A percentile compares a stretch with the other conserved stretches of the same genome.
phyloP scores from a whole-genome alignment of 495 filamentous ascomycete species.

The Aspergillus asperescens region DNA sequence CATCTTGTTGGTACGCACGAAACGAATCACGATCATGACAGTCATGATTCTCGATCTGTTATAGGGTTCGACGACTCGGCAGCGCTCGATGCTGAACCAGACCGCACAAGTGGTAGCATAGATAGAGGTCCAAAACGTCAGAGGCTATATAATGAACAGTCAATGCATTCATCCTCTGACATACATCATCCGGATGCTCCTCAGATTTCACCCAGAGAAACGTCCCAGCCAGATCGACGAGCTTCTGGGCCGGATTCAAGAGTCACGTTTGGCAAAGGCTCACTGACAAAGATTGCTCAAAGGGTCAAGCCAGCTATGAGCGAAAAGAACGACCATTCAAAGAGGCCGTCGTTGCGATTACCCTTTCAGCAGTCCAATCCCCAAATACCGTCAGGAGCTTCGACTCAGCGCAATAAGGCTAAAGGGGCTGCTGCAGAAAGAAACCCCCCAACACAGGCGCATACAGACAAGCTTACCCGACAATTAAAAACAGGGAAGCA shows the following conservation, averaged over 20 bases:
- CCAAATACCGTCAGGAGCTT: slow-evolving; percentile 7
- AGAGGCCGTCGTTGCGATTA: slow-evolving; percentile 20
- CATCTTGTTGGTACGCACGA: slow-evolving; percentile 5
- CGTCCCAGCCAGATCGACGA: background rate
- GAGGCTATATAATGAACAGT: background rate
- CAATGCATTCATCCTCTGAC: background rate
- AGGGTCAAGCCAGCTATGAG: slow-evolving; percentile 26
- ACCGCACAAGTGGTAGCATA: background rate
- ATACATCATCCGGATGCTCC: background rate
- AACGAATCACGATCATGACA: background rate
- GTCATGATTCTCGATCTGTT: background rate
- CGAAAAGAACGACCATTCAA: slow-evolving; percentile 28
- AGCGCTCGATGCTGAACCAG: background rate
- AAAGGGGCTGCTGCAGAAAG: slow-evolving; percentile 22
- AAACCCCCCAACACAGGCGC: slow-evolving; percentile 20
- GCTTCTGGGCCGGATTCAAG: slow-evolving; percentile 10
- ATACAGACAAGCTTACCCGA: slow-evolving; percentile 5
- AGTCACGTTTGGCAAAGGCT: slow-evolving; percentile 21
- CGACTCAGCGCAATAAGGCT: slow-evolving; percentile 8
- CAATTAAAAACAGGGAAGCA: slow-evolving; percentile 15
- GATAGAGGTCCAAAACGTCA: background rate
- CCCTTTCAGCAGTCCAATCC: slow-evolving; percentile 13
- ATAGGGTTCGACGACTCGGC: background rate
- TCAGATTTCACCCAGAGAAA: background rate
- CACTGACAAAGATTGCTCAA: slow-evolving; percentile 34